phyloP scores from a whole-genome alignment of 768 basidiomycete species.

The Tylopilus subfusipes region DNA sequence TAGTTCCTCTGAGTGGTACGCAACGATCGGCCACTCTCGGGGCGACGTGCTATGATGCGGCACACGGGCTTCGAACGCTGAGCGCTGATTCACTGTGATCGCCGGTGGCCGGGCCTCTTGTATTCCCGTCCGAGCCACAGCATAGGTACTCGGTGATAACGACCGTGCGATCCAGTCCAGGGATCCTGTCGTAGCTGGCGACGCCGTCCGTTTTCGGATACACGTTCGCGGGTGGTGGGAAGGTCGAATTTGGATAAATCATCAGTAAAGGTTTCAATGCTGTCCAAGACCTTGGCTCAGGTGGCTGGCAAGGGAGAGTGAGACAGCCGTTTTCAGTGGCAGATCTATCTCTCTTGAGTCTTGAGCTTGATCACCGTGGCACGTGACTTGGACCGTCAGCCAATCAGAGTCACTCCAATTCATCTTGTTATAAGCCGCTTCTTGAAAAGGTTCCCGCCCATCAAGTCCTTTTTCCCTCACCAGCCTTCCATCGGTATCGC shows the following conservation, averaged over 20 bases:
- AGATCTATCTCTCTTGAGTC: no score
- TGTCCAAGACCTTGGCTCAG: no score
- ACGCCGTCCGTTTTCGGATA: neutral
- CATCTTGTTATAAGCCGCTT: constrained; percentile 10
- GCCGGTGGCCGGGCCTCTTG: no score
- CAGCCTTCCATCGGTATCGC: neutral
- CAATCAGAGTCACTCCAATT: constrained; percentile 27
- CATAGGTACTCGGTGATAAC: neutral
- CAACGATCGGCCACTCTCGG: no score
- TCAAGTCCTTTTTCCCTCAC: neutral
- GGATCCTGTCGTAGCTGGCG: neutral
- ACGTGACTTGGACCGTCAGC: neutral
- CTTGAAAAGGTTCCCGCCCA: neutral
- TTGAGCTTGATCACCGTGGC: neutral
- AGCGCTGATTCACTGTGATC: neutral
- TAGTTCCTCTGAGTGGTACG: no score
- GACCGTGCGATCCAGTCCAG: neutral
- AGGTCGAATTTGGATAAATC: neutral
- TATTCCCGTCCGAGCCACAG: no score
- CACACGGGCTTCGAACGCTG: neutral
- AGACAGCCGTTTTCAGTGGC: neutral
- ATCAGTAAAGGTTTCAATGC: neutral
- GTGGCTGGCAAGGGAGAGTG: neutral
- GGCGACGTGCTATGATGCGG: neutral
- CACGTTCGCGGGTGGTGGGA: neutral